Conservation (phyloP, 441 rosid species). For the Raphanus hybrid region DNA sequence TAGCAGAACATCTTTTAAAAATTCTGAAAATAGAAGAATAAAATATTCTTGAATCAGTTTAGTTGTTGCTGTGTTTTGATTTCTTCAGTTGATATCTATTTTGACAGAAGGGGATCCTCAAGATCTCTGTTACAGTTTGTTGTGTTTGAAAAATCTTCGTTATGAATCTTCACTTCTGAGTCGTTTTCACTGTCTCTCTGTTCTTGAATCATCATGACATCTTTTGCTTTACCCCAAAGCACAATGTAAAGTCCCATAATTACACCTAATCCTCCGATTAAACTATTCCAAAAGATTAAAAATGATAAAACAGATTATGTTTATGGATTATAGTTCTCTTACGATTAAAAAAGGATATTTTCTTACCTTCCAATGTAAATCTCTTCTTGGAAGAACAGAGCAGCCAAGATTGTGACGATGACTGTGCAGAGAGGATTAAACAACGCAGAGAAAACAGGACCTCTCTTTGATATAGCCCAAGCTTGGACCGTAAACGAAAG, state of each 20-base stretch:
- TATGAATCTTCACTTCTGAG: conserved; percentile 31
- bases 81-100: conserved; percentile 29
- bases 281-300: conserved; percentile 42
- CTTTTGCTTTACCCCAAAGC: conserved; percentile 80
- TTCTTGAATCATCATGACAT: conserved; percentile 37
- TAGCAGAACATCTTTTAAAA: neutral
- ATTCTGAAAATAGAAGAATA: conserved; percentile 9
- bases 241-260: conserved; percentile 68
- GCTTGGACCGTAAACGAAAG: conserved; percentile 60
- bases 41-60: conserved; percentile 18
- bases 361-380: conserved; percentile 63
- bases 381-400: conserved; percentile 57
- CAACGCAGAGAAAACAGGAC: conserved; percentile 61
- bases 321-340: neutral
- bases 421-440: conserved; percentile 62
- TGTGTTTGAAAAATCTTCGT: conserved; percentile 33
- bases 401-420: conserved; percentile 58
- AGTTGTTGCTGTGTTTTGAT: conserved; percentile 20
- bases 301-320: conserved; percentile 1
- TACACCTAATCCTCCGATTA: conserved; percentile 66
- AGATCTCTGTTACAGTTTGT: conserved; percentile 38
- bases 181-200: conserved; percentile 25
- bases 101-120: conserved; percentile 47
- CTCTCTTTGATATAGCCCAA: conserved; percentile 66
- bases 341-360: neutral